These are phyloP conservation scores for Penicillium sp. DNA, from an alignment of 2,329 filamentous ascomycete genomes.

Conservation along the genomic window DNA sequence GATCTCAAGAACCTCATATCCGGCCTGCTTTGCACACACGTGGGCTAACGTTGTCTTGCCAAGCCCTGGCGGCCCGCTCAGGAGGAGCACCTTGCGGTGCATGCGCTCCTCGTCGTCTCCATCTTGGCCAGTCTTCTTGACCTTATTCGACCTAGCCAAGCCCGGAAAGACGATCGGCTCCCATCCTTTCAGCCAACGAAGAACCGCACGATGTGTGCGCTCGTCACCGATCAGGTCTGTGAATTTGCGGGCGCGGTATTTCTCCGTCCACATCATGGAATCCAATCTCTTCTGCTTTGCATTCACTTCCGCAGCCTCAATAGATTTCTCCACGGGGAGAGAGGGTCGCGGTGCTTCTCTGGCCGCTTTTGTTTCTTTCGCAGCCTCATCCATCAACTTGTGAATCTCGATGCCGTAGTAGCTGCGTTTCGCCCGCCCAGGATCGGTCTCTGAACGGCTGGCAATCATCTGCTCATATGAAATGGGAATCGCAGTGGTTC, in stretches of 20 bases:
- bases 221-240: conserved; percentile 93
- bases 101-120: conserved; percentile 64
- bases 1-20: conserved; percentile 94
- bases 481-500: conserved; percentile 28
- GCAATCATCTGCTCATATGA: conserved; percentile 52
- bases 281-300: conserved; percentile 27
- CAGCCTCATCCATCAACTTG: conserved; percentile 65
- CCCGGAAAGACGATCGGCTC: conserved; percentile 87
- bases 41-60: conserved; percentile 96
- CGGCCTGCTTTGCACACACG: conserved; percentile 89
- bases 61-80: conserved; percentile 86
- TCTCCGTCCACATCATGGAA: conserved; percentile 77
- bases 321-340: conserved; percentile 24
- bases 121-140: conserved; percentile 40
- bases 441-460: conserved; percentile 44
- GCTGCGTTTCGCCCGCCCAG: conserved; percentile 52
- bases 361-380: conserved; percentile 46
- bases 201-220: conserved; percentile 79
- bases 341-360: conserved; percentile 11
- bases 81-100: conserved; percentile 79
- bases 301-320: conserved; percentile 24
- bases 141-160: conserved; percentile 54
- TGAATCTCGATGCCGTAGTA: conserved; percentile 96
- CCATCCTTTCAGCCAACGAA: conserved; percentile 93
- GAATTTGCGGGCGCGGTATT: conserved; percentile 88